Evolutionary conservation across 352 stramenopile species (phyloP).

Genomic region (Globisporangium heterothallicum): DNA sequence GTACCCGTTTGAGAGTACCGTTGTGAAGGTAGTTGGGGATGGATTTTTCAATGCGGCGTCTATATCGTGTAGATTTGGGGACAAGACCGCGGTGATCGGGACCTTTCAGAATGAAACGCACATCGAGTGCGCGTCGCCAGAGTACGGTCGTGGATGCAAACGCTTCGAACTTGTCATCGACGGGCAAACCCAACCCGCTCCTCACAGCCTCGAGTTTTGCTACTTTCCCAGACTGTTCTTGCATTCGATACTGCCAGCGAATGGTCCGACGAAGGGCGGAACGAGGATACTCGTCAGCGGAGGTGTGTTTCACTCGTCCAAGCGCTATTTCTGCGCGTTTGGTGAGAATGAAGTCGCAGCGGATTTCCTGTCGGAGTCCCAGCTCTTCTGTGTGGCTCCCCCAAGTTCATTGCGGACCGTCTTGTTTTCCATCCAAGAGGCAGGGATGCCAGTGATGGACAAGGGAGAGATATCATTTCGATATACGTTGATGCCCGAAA

Average conservation of each 20-base stretch:
- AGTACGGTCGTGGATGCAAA: constrained; percentile 6
- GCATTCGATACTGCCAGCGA: constrained; percentile 24
- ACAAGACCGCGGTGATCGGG: neutral
- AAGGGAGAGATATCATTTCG: constrained; percentile 10
- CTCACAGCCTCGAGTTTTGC: constrained; percentile 5
- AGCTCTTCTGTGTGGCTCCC: constrained; percentile 32
- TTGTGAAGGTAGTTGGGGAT: constrained; percentile 5
- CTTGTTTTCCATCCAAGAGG: constrained; percentile 19
- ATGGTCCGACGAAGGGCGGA: constrained; percentile 26
- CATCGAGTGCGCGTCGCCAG: constrained; percentile 16
- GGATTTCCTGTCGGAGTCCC: constrained; percentile 19
- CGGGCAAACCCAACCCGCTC: neutral
- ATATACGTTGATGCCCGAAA: constrained; percentile 19
- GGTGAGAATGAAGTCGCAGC: constrained; percentile 13
- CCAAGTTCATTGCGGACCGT: constrained; percentile 15
- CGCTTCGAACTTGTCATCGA: constrained; percentile 3
- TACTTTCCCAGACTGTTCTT: constrained; percentile 8
- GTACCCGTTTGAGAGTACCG: constrained; percentile 8
- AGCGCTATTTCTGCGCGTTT: constrained; percentile 24
- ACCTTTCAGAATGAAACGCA: constrained; percentile 2
- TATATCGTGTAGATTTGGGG: constrained; percentile 3
- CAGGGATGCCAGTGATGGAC: constrained; percentile 1
- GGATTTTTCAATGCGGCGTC: constrained; percentile 17
- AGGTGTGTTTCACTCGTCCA: constrained; percentile 17
- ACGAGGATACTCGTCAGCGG: constrained; percentile 34